Conservation (phyloP, 1,139 yeast genomes). For the Blastobotrys petasosporus region DNA sequence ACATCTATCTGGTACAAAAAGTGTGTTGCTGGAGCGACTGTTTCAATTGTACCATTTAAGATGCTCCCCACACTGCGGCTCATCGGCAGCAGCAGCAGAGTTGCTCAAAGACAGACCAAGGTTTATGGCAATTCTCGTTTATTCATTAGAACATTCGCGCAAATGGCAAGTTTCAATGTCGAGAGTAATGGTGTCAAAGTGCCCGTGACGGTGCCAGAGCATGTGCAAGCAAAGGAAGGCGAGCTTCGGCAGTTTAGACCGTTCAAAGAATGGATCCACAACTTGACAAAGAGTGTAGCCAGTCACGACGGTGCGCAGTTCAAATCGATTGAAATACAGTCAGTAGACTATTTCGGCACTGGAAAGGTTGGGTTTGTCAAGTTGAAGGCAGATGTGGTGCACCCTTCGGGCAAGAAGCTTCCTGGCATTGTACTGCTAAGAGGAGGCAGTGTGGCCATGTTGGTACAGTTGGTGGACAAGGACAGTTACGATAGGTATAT, state of each 20-base stretch:
- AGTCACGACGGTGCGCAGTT: slow-evolving; percentile 9
- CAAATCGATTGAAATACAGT: slow-evolving; percentile 20
- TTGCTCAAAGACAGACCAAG: too few relatives aligned
- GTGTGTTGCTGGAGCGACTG: too few relatives aligned
- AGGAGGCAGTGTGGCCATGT: slow-evolving; percentile 25
- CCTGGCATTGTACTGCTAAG: slow-evolving; percentile 26
- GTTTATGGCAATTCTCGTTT: too few relatives aligned
- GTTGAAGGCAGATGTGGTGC: slow-evolving; percentile 19
- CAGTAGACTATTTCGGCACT: slow-evolving; percentile 21
- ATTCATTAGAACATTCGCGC: too few relatives aligned
- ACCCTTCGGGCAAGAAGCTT: slow-evolving; percentile 19
- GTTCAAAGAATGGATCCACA: slow-evolving; percentile 19
- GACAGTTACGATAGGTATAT: slow-evolving; percentile 11
- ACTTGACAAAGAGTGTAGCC: slow-evolving; percentile 9
- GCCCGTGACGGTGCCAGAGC: slow-evolving; percentile 16
- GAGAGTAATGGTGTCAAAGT: not conserved
- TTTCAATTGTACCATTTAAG: too few relatives aligned
- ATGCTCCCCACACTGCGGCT: too few relatives aligned
- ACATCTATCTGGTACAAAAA: too few relatives aligned
- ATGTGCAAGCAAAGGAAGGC: slow-evolving; percentile 8
- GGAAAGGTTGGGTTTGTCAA: slow-evolving; percentile 24
- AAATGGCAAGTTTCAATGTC: not conserved
- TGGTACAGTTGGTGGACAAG: slow-evolving; percentile 17
- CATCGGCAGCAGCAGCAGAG: too few relatives aligned
- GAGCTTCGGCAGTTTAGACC: slow-evolving; percentile 18